Evolutionary conservation across 1,139 yeast species (phyloP), one percentile per base, ranked within the genome.

Genomic region (Pichia sp.): DNA sequence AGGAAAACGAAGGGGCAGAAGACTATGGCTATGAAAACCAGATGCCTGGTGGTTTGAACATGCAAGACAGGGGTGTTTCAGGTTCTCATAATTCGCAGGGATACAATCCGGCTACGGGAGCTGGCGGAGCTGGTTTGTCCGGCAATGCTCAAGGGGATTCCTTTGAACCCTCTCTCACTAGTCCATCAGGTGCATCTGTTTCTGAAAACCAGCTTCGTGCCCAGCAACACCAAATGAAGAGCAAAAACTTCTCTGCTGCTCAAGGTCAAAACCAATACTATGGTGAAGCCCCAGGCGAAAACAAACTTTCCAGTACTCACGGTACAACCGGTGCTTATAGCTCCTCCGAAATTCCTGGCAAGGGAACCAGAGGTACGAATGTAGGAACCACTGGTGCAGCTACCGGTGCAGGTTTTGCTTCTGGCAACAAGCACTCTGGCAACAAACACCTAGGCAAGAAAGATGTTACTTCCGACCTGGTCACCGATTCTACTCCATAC

Each of bases 401-500:
- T 36, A n/a, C 41, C 13, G 41, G 41, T 36, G 41, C 16, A 11
- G 41, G n/a, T 6, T n/a, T 36, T 6, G 41, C 41, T 6, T 6
- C 16, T 36, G 41, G 8, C n/a, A n/a, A n/a, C 16, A n/a, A 36
- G 41, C 41, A n/a, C 16, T 11, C 41, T n/a, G 41, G 26, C 26
- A 23, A 23, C 26, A 23, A 23, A 23, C 26, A 23, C 26, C 26
- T 23, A 23, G 26, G 41, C n/a, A 36, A 36, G 16, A 36, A 36
- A 19, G 54, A 47, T 45, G 52, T 40, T 8, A 29, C 47, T 3
- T n/a, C 54, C 7, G 51, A 45, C 32, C n/a, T 45, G 47, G 19
- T 40, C 8, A 23, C 52, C 3, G 58, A 57, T 16, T 57, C 60
- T 3, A 41, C 50, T 8, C 58, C 60, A 8, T 57, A 57, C 16